Evolutionary conservation across 139 green algal genomes (phyloP).

Genomic region (Chlorella sp.): DNA sequence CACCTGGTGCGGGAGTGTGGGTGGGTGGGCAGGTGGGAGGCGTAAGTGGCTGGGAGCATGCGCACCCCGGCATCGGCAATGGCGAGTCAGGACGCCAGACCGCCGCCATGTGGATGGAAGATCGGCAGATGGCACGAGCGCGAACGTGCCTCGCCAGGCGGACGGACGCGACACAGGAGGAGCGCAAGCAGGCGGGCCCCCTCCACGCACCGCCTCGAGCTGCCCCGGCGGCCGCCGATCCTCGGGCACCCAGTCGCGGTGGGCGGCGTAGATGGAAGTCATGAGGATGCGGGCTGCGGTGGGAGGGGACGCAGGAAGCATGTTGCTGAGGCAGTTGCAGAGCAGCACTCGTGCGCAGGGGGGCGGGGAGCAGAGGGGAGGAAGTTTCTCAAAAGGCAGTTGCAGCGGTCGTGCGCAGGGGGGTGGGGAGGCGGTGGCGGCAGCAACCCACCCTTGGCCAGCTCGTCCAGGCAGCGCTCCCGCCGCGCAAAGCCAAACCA

Average conservation of each 20-base stretch:
- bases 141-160: too few species aligned
- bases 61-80: too few species aligned
- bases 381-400: too few species aligned
- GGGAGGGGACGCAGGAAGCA: background rate
- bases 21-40: background rate
- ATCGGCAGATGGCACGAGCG: too few species aligned
- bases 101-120: too few species aligned
- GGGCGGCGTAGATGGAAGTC: conserved; percentile 15
- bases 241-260: conserved; percentile 48
- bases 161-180: background rate
- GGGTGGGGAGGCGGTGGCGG: background rate
- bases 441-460: conserved; percentile 36
- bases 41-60: too few species aligned
- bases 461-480: conserved; percentile 37
- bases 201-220: conserved; percentile 11
- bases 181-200: background rate
- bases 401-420: background rate
- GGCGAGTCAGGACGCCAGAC: too few species aligned
- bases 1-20: background rate
- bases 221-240: background rate
- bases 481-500: conserved; percentile 45
- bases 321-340: background rate
- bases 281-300: background rate
- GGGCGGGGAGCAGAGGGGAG: too few species aligned
- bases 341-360: too few species aligned